Evolutionary conservation across 805 yeast genomes (phyloP), one percentile per base, ranked within the genome.

Genomic region (Blastobotrys mokoenaii): DNA sequence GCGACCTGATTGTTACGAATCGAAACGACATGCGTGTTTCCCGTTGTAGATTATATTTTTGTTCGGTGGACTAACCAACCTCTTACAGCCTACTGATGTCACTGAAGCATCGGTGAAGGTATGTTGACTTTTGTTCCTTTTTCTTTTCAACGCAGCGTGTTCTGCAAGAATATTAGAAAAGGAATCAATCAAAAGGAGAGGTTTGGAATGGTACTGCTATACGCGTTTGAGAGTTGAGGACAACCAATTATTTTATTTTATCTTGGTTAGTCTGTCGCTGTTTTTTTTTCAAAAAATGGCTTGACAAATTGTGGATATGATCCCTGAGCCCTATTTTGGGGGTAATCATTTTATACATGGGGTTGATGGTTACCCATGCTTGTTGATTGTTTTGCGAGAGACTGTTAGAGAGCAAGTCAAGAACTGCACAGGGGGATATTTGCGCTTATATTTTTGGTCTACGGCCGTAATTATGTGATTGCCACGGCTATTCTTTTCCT

Each of bases 61-160:
- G n/a, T 12, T 38, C 16, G 16, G 14, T 31, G 15, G 16, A 45
- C 52, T 49, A 48, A 51, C 53, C 46, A 35, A 16, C 46, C 47
- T 41, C 44, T 37, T 33, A 12, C 48, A 64, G 64, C 93, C 96
- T 66, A 78, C 74, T 64, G 96, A 88, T 70, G 82, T 88, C 66
- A 81, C 82, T 65, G 82, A 80, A 64, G 83, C 79, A 56, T 82
- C 87, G 62, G 80, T 86, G 62, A 84, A 79, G 82, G 93, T 84
- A 82, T 79, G 90, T 82, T 38, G 27, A 22, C 27, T 22, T 22
- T 22, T 22, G 27, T 22, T 22, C 27, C 27, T 22, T 22, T 22
- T 22, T 22, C 27, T 22, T 22, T 22, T 22, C 22, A 11, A 34
- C 15, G 38, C 25, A 20, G 17, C 27, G 17, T n/a, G 31, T 20